phyloP scores from a whole-genome alignment of 495 filamentous ascomycete species.

The Penicillium cosmopolitanum region DNA sequence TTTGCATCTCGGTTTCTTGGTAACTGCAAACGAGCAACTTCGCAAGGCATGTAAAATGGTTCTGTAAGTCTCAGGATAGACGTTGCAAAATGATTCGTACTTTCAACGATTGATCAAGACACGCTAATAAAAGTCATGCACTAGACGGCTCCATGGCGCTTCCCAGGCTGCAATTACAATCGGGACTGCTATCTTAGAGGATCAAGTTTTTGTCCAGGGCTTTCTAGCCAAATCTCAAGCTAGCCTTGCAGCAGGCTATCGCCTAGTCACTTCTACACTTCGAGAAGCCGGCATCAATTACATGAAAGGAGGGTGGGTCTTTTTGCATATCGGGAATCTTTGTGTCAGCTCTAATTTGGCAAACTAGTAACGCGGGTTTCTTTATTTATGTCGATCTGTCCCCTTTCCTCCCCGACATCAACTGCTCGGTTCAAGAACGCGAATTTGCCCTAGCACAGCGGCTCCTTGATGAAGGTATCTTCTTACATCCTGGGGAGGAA shows the following conservation, averaged over 20 bases:
- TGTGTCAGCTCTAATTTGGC: not conserved
- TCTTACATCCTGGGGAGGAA: conserved; percentile 46
- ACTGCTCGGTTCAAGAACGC: conserved; percentile 12
- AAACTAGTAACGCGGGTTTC: conserved; percentile 51
- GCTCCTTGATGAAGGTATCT: conserved; percentile 46
- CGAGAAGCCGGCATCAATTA: conserved; percentile 37
- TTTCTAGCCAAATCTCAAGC: conserved; percentile 32
- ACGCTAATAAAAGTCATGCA: not conserved
- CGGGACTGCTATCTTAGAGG: conserved; percentile 42
- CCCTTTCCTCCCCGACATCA: conserved; percentile 25
- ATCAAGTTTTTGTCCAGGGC: conserved; percentile 32
- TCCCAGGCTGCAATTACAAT: conserved; percentile 39
- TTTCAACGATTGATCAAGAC: not conserved
- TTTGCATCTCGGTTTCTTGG: conserved; percentile 56
- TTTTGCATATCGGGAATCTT: not conserved
- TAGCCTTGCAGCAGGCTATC: conserved; percentile 32
- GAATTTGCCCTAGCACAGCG: conserved; percentile 42
- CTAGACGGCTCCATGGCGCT: conserved; percentile 40
- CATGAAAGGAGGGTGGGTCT: conserved; percentile 34
- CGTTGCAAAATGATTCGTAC: not conserved
- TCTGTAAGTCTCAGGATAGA: conserved; percentile 20
- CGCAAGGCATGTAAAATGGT: conserved; percentile 34
- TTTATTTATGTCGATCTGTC: conserved; percentile 57
- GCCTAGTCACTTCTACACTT: conserved; percentile 28
- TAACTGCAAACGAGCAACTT: conserved; percentile 42